Evolutionary conservation across 371 early-diverging fungal species (phyloP).

Genomic region (Mortierella sp.): DNA sequence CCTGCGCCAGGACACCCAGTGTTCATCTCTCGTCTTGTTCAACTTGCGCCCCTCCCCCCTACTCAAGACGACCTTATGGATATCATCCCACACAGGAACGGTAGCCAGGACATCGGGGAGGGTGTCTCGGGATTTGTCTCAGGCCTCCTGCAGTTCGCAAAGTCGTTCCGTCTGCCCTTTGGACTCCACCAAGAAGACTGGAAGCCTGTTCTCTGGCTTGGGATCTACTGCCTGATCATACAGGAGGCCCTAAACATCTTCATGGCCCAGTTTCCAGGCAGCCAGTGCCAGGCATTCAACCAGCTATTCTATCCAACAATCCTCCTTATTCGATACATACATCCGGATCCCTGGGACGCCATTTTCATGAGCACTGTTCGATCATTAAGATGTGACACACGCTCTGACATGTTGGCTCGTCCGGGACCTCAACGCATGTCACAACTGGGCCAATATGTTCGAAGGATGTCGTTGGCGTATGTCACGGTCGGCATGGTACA

Average conservation of each 20-base stretch:
- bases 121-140: slow-evolving; percentile 36
- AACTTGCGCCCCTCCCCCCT: too few relatives aligned
- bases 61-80: too few relatives aligned
- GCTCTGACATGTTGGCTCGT: slow-evolving; percentile 34
- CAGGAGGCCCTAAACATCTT: slow-evolving; percentile 25
- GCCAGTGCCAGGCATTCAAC: slow-evolving; percentile 24
- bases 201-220: too few relatives aligned
- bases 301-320: slow-evolving; percentile 13
- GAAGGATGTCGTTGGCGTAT: slow-evolving; percentile 25
- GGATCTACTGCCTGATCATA: slow-evolving; percentile 24
- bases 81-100: too few relatives aligned
- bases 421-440: slow-evolving; percentile 23
- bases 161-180: too few relatives aligned
- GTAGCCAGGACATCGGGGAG: slow-evolving; percentile 21
- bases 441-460: slow-evolving; percentile 23
- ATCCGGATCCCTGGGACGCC: slow-evolving; percentile 29
- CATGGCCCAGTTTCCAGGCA: slow-evolving; percentile 1
- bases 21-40: too few relatives aligned
- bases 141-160: slow-evolving; percentile 43
- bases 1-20: too few relatives aligned
- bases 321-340: slow-evolving; percentile 32
- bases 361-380: slow-evolving; percentile 36
- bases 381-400: slow-evolving; percentile 21
- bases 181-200: too few relatives aligned
- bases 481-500: slow-evolving; percentile 22